Evolutionary conservation across 1,139 yeast genomes (phyloP).

Genomic region (Pichia sp.): DNA sequence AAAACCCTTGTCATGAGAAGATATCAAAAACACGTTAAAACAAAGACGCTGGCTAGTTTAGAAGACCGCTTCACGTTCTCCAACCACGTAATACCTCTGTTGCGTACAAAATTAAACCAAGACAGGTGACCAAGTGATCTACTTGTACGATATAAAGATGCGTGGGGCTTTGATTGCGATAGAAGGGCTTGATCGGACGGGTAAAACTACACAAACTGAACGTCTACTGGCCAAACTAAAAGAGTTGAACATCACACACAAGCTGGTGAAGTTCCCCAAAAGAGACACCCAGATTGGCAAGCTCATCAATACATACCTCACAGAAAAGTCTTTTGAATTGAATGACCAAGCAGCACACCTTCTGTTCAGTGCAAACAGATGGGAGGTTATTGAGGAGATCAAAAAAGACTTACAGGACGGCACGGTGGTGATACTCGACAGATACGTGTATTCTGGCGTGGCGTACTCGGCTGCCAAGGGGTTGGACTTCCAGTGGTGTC

Average conservation of each 20-base stretch:
- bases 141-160: slow-evolving; percentile 8
- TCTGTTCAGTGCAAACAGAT: slow-evolving; percentile 87
- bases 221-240: slow-evolving; percentile 33
- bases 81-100: too few relatives aligned
- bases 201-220: slow-evolving; percentile 84
- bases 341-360: slow-evolving; percentile 81
- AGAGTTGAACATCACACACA: slow-evolving; percentile 33
- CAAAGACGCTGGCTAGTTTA: not conserved
- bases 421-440: slow-evolving; percentile 61
- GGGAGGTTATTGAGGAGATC: slow-evolving; percentile 70
- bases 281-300: slow-evolving; percentile 77
- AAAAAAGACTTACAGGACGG: slow-evolving; percentile 47
- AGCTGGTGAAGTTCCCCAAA: slow-evolving; percentile 77
- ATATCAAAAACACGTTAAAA: not conserved
- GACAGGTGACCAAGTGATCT: too few relatives aligned
- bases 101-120: too few relatives aligned
- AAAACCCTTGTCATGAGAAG: too few relatives aligned
- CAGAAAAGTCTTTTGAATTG: slow-evolving; percentile 44
- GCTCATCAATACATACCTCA: slow-evolving; percentile 70
- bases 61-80: too few relatives aligned
- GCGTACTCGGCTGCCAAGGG: slow-evolving; percentile 92
- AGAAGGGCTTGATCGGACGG: slow-evolving; percentile 94
- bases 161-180: slow-evolving; percentile 75
- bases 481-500: slow-evolving; percentile 68
- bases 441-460: slow-evolving; percentile 89